Evolutionary conservation across 2,329 filamentous ascomycete genomes (phyloP).

Genomic region (Colletotrichum godetiae): DNA sequence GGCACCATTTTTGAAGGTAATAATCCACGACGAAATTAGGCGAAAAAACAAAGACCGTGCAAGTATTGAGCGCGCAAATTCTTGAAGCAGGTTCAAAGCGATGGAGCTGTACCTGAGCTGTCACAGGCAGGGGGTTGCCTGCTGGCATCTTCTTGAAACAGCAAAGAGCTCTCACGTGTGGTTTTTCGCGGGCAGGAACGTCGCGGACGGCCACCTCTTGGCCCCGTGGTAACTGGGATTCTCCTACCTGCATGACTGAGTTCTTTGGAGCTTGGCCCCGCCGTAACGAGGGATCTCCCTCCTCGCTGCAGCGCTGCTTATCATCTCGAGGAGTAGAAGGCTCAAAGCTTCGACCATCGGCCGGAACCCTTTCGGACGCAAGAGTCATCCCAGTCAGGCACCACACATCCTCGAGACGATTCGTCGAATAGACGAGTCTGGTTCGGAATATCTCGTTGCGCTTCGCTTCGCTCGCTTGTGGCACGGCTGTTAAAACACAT

Average conservation of each 20-base stretch:
- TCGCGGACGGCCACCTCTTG: constrained; percentile 6
- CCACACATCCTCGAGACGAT: background rate
- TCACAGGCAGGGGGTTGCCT: constrained; percentile 23
- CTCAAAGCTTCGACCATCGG: constrained; percentile 26
- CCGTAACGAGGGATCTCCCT: constrained; percentile 8
- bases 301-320: background rate
- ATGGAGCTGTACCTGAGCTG: background rate
- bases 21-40: constrained; percentile 26
- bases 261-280: constrained; percentile 24
- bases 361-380: background rate
- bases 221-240: constrained; percentile 20
- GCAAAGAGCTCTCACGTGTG: constrained; percentile 9
- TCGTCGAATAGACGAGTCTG: background rate
- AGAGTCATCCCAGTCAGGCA: background rate
- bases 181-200: background rate
- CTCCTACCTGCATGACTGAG: constrained; percentile 11
- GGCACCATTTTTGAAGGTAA: constrained; percentile 25
- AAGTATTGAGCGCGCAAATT: background rate
- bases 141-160: constrained; percentile 17
- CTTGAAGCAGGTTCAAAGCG: background rate
- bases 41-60: background rate
- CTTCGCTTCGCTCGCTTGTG: background rate
- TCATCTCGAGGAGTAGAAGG: background rate
- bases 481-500: background rate
- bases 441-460: background rate